Base-by-base conservation (phyloP, 192 early-diverging fungal genomes). In the Backusella parvicylindrica region DNA sequence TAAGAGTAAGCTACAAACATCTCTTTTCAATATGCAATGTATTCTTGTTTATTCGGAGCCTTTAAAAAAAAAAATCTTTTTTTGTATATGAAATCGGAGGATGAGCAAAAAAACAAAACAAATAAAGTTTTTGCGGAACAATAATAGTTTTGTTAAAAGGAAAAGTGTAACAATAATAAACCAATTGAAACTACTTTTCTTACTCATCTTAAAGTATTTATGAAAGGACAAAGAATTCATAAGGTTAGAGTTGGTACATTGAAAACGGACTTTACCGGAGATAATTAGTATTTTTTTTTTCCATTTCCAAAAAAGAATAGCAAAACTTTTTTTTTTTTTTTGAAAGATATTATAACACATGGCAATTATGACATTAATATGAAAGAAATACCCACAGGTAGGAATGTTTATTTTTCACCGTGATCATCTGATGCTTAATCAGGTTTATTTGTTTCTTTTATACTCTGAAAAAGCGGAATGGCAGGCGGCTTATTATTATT, bases 81-180 rank as follows among this genome's bases (percentile, higher is more conserved):
- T 60, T 60, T 60, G 23, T 60, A 60, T 60, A 60, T n/a, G n/a
- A 60, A 60, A 28, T 60, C 53, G 53, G 53, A 60, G 53, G 26
- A 4, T 12, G 53, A 60, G 26, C 23, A 60, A 60, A 60, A 38
- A 3, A 38, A 38, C 2, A 9, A 38, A 60, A 60, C 11, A 60
- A 60, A 56, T 60, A 60, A 60, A 60, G 53, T 60, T 60, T 60
- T 60, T 28, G 50, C 50, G 50, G 50, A 56, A 56, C 50, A 56
- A 56, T 26, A 56, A 56, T 56, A 56, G 23, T 56, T 56, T 56
- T 56, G 50, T 56, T 56, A 56, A 56, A 47, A 47, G 18, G 43
- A 47, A 47, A 56, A 56, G 50, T 56, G 50, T 56, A 56, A 56
- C 50, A 56, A 26, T 23, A 7, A 56, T 56, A 56, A 56, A 56